Evolutionary conservation across 2,329 filamentous ascomycete genomes (phyloP).

Genomic region (Chaetothyriales sp.): DNA sequence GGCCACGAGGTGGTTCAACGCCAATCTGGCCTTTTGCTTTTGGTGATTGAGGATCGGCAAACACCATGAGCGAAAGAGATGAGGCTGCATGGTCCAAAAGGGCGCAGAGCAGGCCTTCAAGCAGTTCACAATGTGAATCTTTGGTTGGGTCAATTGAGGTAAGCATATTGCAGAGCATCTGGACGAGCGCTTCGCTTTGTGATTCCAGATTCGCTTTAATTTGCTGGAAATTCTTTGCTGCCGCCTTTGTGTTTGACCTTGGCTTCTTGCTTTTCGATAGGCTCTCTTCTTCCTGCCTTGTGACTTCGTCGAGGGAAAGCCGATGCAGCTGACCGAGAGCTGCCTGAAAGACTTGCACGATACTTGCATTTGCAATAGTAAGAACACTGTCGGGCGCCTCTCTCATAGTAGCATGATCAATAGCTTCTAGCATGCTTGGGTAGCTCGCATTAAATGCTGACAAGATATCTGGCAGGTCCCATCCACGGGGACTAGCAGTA

Average conservation of each 20-base stretch:
- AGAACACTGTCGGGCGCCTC: neutral
- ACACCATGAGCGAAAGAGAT: slow-evolving; percentile 12
- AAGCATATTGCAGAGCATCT: slow-evolving; percentile 8
- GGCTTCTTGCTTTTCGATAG: slow-evolving; percentile 1
- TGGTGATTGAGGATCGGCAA: slow-evolving; percentile 2
- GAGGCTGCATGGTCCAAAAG: slow-evolving; percentile 15
- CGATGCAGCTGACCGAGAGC: slow-evolving; percentile 10
- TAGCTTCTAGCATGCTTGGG: neutral
- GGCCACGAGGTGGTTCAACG: slow-evolving; percentile 20
- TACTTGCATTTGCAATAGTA: neutral
- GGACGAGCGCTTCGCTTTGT: slow-evolving; percentile 1
- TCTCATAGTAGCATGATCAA: neutral
- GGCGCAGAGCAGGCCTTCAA: slow-evolving; percentile 11
- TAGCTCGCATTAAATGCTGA: neutral
- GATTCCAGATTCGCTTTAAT: neutral
- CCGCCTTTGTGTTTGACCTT: slow-evolving; percentile 1
- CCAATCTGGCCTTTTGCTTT: slow-evolving; percentile 2
- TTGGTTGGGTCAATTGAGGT: slow-evolving; percentile 5
- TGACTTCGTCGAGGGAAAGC: slow-evolving; percentile 9
- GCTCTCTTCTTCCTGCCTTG: slow-evolving; percentile 1
- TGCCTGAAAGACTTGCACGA: slow-evolving; percentile 8
- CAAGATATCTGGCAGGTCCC: neutral
- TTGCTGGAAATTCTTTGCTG: neutral
- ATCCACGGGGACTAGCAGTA: neutral
- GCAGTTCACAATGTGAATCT: slow-evolving; percentile 4